Evolutionary conservation across 225 moss, liverwort and hornwort genomes (phyloP), one percentile per base, ranked within the genome.

Genomic region (Ulota crispa): DNA sequence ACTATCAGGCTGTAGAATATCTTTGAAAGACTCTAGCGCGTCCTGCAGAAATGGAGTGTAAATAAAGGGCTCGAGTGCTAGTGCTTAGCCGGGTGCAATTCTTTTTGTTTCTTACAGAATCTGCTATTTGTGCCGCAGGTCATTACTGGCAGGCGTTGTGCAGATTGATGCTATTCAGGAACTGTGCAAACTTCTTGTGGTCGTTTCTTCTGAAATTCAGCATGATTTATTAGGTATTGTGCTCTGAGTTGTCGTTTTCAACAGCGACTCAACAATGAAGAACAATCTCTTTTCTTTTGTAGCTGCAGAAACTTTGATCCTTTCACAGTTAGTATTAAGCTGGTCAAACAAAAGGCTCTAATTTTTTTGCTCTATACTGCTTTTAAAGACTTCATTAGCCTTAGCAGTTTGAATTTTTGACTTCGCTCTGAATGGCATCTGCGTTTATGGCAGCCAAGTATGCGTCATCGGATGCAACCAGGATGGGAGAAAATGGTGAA

Each of bases 101-200:
- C 23, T 16, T 61, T 45, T 32, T 13, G 45, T 42, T 70, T 59
- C 70, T 80, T 16, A 79, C 16, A 42, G 60, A 70, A 31, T 61
- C n/a, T 71, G 15, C 24, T 62, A 60, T 64, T 34, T 78, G 24
- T 77, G 63, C 69, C 41, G 64, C 82, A 88, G 88, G 71, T 88
- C 88, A 70, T 80, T 88, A 50, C 82, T 88, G 32, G 78, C 73
- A 55, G 88, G 88, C 34, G 85, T 88, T 68, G 83, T 88, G 55
- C 85, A 85, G 80, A 74, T 80, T 45, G 88, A 88, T 28, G 83
- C 85, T 43, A 85, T 88, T 59, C 85, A 85, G 63, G 85, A 88
- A 60, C 82, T 88, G 53, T 88, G 88, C 55, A 88, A 88, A 71
- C 82, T 88, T 21, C 85, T 88, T 43, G 85, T 83, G 13, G 80